These are phyloP conservation scores for Aplosporella prunicola DNA, from an alignment of 2,329 filamentous ascomycete species.

Conservation along the genomic window DNA sequence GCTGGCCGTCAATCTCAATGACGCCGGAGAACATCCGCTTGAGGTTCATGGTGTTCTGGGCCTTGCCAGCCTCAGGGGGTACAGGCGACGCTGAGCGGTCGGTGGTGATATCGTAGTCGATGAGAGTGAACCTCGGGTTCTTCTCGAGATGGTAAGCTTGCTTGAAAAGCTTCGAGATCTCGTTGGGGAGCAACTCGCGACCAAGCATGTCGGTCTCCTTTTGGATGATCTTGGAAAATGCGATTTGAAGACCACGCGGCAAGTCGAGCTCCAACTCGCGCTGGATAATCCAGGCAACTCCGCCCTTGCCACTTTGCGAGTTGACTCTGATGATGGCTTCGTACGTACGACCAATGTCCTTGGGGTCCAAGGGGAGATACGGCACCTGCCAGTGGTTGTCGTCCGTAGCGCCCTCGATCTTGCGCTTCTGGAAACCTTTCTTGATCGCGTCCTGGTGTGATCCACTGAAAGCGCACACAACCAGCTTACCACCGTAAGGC, in stretches of 20 bases:
- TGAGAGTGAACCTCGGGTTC: constrained; percentile 74
- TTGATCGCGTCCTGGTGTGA: constrained; percentile 95
- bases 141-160: constrained; percentile 73
- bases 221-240: constrained; percentile 83
- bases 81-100: constrained; percentile 71
- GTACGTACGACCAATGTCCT: constrained; percentile 93
- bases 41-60: constrained; percentile 66
- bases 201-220: constrained; percentile 67
- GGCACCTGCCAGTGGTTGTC: constrained; percentile 75
- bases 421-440: constrained; percentile 68
- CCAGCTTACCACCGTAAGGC: constrained; percentile 82
- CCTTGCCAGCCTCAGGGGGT: constrained; percentile 58
- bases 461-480: constrained; percentile 86
- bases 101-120: constrained; percentile 85
- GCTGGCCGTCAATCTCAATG: constrained; percentile 68
- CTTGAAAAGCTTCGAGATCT: constrained; percentile 85
- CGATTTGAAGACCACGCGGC: constrained; percentile 82
- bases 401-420: constrained; percentile 47
- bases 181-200: constrained; percentile 71
- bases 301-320: constrained; percentile 90
- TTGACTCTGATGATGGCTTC: constrained; percentile 97
- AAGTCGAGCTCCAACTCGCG: constrained; percentile 83
- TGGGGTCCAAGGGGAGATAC: constrained; percentile 85
- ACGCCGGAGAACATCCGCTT: constrained; percentile 78
- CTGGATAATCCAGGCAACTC: constrained; percentile 88